Percentiles rank a stretch among this genome's conserved stretches.
These are phyloP conservation scores for Hypocreales sp. DNA, from an alignment of 2,329 filamentous ascomycete genomes.

Conservation along the genomic window DNA sequence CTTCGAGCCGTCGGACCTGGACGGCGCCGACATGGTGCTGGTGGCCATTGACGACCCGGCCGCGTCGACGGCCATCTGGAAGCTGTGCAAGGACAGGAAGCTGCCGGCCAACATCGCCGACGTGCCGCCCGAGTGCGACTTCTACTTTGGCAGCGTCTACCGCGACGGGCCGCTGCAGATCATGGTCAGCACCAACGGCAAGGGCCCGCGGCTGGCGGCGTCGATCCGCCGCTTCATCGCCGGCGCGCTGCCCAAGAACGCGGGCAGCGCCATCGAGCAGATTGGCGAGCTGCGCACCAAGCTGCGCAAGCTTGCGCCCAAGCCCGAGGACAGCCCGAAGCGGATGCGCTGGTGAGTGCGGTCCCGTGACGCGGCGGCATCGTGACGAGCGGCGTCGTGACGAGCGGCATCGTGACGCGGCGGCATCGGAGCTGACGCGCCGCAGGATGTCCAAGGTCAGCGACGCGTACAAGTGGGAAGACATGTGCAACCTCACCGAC, in stretches of 20 bases:
- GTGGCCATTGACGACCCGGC: constrained; percentile 86
- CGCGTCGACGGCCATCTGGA: constrained; percentile 84
- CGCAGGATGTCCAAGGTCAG: constrained; percentile 81
- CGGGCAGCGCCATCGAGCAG: constrained; percentile 71
- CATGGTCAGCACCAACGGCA: constrained; percentile 98
- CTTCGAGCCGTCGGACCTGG: constrained; percentile 78
- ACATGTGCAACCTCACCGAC: constrained; percentile 69
- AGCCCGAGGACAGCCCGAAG: constrained; percentile 59
- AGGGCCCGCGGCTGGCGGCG: constrained; percentile 80
- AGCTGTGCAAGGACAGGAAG: constrained; percentile 70
- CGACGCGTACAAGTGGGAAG: constrained; percentile 70
- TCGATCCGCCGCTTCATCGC: constrained; percentile 76
- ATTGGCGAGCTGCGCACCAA: constrained; percentile 69
- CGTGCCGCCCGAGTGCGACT: constrained; percentile 92
- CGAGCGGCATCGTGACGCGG: neutral
- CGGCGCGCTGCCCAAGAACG: constrained; percentile 55
- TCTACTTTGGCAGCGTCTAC: constrained; percentile 95
- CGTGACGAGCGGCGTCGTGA: neutral
- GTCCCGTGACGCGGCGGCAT: constrained; percentile 1
- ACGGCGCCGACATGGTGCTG: constrained; percentile 72
- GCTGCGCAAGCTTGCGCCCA: constrained; percentile 62
- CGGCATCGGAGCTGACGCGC: neutral
- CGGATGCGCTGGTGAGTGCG: constrained; percentile 68
- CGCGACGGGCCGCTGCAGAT: constrained; percentile 90
- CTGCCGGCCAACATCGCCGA: constrained; percentile 94